phyloP scores from a whole-genome alignment of 352 stramenopile genomes.

The Phytophthora tubulina region DNA sequence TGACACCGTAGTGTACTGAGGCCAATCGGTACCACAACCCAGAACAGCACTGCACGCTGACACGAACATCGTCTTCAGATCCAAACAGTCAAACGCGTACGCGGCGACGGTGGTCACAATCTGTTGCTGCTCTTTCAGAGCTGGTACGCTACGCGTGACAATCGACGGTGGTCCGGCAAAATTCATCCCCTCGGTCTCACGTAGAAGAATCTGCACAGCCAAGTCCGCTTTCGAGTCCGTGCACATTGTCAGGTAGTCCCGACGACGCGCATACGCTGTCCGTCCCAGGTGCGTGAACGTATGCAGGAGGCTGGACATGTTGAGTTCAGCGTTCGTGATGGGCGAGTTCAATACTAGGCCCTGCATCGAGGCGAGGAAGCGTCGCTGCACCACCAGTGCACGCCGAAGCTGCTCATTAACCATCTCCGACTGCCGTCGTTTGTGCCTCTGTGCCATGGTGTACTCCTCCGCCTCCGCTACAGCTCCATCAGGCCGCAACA shows the following conservation, averaged over 20 bases:
- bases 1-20: slow-evolving; percentile 49
- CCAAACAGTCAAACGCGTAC: slow-evolving; percentile 61
- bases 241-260: slow-evolving; percentile 60
- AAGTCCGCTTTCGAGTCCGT: slow-evolving; percentile 58
- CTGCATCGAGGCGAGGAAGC: slow-evolving; percentile 56
- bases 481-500: slow-evolving; percentile 32
- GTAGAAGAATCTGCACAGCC: slow-evolving; percentile 58
- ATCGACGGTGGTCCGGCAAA: slow-evolving; percentile 52
- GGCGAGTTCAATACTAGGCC: slow-evolving; percentile 40
- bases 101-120: slow-evolving; percentile 56
- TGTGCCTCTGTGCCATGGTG: slow-evolving; percentile 43
- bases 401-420: slow-evolving; percentile 62
- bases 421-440: slow-evolving; percentile 43
- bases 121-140: slow-evolving; percentile 38
- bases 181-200: slow-evolving; percentile 52
- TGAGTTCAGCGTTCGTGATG: slow-evolving; percentile 45
- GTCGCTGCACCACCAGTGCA: slow-evolving; percentile 57
- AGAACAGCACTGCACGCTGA: slow-evolving; percentile 53
- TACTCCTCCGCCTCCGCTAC: slow-evolving; percentile 47
- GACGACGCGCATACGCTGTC: slow-evolving; percentile 44
- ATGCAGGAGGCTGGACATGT: slow-evolving; percentile 63
- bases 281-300: slow-evolving; percentile 64
- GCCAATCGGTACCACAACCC: slow-evolving; percentile 55
- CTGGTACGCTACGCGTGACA: slow-evolving; percentile 38
- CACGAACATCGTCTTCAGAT: slow-evolving; percentile 56